phyloP scores from a whole-genome alignment of 176 grass and related monocot species.

The Saccharum officinarum region DNA sequence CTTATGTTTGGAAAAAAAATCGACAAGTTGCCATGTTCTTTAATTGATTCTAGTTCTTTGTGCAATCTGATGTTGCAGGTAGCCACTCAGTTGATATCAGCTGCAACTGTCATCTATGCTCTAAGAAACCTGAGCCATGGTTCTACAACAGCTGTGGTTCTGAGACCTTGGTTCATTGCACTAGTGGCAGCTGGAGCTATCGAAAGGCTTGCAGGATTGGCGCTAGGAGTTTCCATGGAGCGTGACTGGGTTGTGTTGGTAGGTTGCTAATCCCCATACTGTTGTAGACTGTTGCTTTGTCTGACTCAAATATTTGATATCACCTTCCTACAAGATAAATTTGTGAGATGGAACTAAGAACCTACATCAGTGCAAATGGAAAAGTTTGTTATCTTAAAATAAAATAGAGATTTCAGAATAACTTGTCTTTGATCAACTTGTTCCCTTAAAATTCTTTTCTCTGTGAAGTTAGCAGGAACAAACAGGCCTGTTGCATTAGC shows the following conservation, averaged over 20 bases:
- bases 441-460: constrained; percentile 36
- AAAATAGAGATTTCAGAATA: constrained; percentile 12
- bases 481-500: constrained; percentile 89
- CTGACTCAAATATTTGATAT: neutral
- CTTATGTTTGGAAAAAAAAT: neutral
- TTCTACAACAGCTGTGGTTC: constrained; percentile 65
- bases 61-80: constrained; percentile 60
- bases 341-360: constrained; percentile 4
- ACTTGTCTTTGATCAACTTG: constrained; percentile 17
- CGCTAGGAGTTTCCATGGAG: constrained; percentile 88
- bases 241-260: constrained; percentile 98
- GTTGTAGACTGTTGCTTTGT: neutral
- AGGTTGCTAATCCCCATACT: constrained; percentile 37
- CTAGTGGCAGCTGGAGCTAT: constrained; percentile 73
- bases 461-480: constrained; percentile 87
- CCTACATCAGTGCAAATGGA: neutral
- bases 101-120: constrained; percentile 83
- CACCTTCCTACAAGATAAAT: neutral
- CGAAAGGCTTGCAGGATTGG: constrained; percentile 87
- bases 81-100: constrained; percentile 87
- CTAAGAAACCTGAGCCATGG: constrained; percentile 43
- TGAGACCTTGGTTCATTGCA: constrained; percentile 89
- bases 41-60: constrained; percentile 19
- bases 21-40: neutral
- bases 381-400: constrained; percentile 6